Conservation (phyloP, 2,329 filamentous ascomycete species). For the Sporothrix sp. region DNA sequence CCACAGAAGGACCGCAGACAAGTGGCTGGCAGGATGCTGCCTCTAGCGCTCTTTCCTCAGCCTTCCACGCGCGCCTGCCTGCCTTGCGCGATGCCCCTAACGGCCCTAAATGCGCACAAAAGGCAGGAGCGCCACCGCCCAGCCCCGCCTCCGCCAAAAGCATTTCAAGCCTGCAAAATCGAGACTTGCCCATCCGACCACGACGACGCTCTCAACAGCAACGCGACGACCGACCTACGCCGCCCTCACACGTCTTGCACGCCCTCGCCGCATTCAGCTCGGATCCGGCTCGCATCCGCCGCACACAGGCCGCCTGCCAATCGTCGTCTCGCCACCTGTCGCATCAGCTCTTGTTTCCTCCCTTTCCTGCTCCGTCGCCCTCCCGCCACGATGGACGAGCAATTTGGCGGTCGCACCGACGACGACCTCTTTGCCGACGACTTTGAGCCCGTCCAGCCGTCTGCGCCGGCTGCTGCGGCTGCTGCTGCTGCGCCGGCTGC, state of each 20-base stretch:
- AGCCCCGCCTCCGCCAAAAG: constrained; percentile 2
- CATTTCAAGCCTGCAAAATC: background rate
- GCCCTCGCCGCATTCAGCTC: too few species aligned
- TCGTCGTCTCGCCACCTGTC: background rate
- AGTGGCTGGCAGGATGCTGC: background rate
- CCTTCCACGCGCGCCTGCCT: too few species aligned
- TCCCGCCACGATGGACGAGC: constrained; percentile 44
- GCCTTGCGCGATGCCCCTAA: too few species aligned
- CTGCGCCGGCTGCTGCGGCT: background rate
- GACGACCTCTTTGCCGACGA: constrained; percentile 55
- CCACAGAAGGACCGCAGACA: background rate
- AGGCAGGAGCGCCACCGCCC: background rate
- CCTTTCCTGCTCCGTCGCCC: background rate
- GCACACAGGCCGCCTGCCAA: too few species aligned
- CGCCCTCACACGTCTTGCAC: too few species aligned
- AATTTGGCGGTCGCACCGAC: constrained; percentile 51
- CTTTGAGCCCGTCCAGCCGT: constrained; percentile 43
- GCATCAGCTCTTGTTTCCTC: background rate
- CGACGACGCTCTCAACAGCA: too few species aligned
- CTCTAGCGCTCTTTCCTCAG: too few species aligned
- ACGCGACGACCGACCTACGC: too few species aligned
- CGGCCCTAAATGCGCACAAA: too few species aligned
- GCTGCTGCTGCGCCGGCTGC: background rate
- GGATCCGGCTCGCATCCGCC: too few species aligned
- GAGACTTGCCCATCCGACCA: too few species aligned